These are phyloP conservation scores for Tetrahymena malaccensis DNA, from an alignment of 73 alveolate genomes.

Conservation along the genomic window DNA sequence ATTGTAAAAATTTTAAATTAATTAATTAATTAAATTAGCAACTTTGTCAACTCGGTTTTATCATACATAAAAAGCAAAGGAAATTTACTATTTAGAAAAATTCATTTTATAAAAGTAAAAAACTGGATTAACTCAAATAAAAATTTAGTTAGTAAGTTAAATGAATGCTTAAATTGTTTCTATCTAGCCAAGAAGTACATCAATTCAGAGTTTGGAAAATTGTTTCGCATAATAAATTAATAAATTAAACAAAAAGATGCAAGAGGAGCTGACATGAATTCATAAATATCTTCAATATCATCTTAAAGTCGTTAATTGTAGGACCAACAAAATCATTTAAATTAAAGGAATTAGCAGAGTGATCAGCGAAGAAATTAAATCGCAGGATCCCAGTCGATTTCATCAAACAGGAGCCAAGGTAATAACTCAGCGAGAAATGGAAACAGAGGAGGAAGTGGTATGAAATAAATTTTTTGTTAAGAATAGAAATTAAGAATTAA, in stretches of 20 bases:
- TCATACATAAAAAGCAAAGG: not conserved
- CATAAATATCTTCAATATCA: not conserved
- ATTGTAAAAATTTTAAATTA: no score
- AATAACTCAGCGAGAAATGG: not conserved
- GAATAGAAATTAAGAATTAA: not conserved
- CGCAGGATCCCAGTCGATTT: not conserved
- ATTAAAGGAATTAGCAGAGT: not conserved
- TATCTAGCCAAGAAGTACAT: not conserved
- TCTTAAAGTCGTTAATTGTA: not conserved
- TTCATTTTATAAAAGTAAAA: not conserved
- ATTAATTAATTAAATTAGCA: not conserved
- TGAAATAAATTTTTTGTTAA: not conserved
- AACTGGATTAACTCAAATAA: not conserved
- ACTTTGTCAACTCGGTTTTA: not conserved
- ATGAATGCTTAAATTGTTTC: not conserved
- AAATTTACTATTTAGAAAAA: not conserved
- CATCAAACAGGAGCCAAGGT: not conserved
- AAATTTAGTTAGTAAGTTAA: not conserved
- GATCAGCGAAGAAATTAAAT: not conserved
- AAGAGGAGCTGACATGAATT: not conserved
- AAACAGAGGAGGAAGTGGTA: not conserved
- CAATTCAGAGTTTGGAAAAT: no score
- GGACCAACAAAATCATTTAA: not conserved
- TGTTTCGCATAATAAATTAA: no score
- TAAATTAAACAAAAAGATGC: not conserved